Conservation (phyloP, 768 basidiomycete genomes). For the Melanogaster broomeanus region DNA sequence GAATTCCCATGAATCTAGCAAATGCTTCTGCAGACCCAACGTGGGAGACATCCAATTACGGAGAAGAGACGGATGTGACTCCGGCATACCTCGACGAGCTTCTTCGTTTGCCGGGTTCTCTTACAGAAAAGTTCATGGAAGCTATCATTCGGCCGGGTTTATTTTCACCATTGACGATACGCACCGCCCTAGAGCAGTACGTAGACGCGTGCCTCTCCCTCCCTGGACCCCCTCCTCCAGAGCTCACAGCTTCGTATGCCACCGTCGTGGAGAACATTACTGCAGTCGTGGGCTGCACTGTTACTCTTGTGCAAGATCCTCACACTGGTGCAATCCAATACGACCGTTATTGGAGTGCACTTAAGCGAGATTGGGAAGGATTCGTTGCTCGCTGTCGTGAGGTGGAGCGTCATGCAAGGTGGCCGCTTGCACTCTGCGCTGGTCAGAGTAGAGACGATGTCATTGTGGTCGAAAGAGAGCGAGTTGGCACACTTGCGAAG, state of each 20-base stretch:
- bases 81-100: constrained; percentile 89
- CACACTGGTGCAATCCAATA: constrained; percentile 80
- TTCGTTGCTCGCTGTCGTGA: constrained; percentile 90
- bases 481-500: constrained; percentile 59
- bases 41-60: constrained; percentile 62
- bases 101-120: constrained; percentile 66
- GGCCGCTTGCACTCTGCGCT: constrained; percentile 71
- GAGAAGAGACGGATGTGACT: constrained; percentile 74
- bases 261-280: constrained; percentile 76
- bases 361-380: constrained; percentile 95
- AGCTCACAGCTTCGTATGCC: constrained; percentile 62
- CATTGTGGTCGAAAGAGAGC: constrained; percentile 76
- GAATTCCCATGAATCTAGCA: constrained; percentile 45
- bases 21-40: constrained; percentile 29
- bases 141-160: constrained; percentile 86
- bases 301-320: constrained; percentile 68
- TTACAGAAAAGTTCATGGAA: constrained; percentile 78
- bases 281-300: constrained; percentile 84
- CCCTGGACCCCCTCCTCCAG: constrained; percentile 55
- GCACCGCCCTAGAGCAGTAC: constrained; percentile 83
- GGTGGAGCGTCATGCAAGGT: constrained; percentile 82
- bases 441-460: constrained; percentile 43
- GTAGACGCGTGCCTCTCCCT: constrained; percentile 68
- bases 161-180: constrained; percentile 82
- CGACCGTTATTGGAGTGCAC: constrained; percentile 77